These are phyloP conservation scores for Diplosphaera chodatii DNA, from an alignment of 139 green algal species.

Conservation along the genomic window DNA sequence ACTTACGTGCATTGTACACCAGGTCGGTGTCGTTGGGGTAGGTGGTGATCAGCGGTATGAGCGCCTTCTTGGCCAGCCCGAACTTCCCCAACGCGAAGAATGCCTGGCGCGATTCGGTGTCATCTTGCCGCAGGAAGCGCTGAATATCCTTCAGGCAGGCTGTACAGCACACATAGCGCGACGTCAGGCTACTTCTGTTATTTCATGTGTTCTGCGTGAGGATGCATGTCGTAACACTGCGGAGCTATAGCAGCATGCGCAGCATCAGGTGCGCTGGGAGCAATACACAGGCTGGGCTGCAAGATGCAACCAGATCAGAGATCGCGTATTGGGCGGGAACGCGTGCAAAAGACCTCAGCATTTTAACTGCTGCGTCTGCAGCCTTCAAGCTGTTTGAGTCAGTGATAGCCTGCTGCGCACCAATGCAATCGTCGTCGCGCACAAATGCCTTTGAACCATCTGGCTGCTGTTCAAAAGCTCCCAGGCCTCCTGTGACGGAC, in stretches of 20 bases:
- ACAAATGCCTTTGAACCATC: conserved; percentile 36
- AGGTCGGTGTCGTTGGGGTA: conserved; percentile 72
- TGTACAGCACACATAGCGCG: conserved; percentile 25
- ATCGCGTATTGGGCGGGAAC: too few relatives aligned
- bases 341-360: too few relatives aligned
- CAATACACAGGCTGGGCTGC: too few relatives aligned
- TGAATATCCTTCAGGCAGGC: conserved; percentile 83
- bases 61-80: conserved; percentile 54
- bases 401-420: too few relatives aligned
- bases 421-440: conserved; percentile 68
- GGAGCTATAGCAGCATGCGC: too few relatives aligned
- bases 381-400: too few relatives aligned
- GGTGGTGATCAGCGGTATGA: conserved; percentile 77
- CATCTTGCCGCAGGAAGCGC: conserved; percentile 81
- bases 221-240: too few relatives aligned
- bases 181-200: too few relatives aligned
- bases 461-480: conserved; percentile 30
- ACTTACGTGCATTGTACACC: conserved; percentile 67
- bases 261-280: too few relatives aligned
- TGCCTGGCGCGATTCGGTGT: conserved; percentile 56
- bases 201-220: too few relatives aligned
- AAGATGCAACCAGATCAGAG: too few relatives aligned
- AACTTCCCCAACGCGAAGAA: conserved; percentile 74
- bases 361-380: too few relatives aligned
- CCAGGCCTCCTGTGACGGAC: conserved; percentile 67